Base-by-base conservation (phyloP, 179 eudicot species). In the Drosera spatulata region DNA sequence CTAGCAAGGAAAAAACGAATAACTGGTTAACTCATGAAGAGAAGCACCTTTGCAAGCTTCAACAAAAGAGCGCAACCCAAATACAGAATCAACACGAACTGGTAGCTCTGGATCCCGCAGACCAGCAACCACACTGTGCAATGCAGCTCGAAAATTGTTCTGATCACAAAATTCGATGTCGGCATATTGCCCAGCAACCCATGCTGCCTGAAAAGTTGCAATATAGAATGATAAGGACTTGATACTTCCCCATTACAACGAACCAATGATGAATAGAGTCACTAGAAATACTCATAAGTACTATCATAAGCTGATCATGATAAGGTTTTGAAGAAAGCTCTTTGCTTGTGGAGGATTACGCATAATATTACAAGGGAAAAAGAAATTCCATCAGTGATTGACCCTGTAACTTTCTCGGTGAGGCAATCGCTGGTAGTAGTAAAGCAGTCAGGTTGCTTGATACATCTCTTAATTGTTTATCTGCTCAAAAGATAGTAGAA, bases 141-240 rank as follows among this genome's bases (percentile, higher is more conserved):
- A 73, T 58, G 99, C 99, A 67, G 77, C 80, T 15, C 86, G 91
- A 66, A 90, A 94, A 74, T 86, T 94, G 71, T 85, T 85, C 55
- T 88, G 87, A 62, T 86, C 97, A n/a, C 85, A 74, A 72, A 90
- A 94, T 58, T 68, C 82, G 61, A 94, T 78, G 60, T 90, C 94
- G 50, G 99, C 99, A 87, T 94, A 94, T 63, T 90, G 94, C 67
- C 99, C 99, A 42, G 99, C 95, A 85, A 94, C 99, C 99, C 99
- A 94, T 10, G 99, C 97, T 3, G 96, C 99, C 99, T 94, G 78
- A 62, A 47, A 61, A 43, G 68, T 56, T 66, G 64, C 37, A 54
- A 48, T 46, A 46, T 11, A 63, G n/a, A 12, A 37, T 43, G 39
- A 56, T 37, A 11, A 39, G 37, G 39, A 39, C 10, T 9, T 7